Evolutionary conservation across 441 rosid genomes (phyloP).

Genomic region (Pelargonium citronellum): DNA sequence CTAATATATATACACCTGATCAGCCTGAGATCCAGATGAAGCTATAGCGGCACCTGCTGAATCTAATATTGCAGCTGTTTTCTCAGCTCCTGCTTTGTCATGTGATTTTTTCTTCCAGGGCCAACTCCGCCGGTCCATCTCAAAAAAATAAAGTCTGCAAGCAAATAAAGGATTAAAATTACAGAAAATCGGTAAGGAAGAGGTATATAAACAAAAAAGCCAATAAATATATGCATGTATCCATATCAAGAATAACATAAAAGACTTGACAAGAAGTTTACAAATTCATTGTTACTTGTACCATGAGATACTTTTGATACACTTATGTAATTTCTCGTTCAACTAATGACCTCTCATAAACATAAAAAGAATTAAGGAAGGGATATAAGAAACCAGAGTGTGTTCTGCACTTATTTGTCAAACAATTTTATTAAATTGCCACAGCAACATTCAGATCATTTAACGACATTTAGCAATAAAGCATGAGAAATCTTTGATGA

Average conservation of each 20-base stretch:
- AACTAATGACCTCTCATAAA: not conserved
- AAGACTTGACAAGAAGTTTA: not conserved
- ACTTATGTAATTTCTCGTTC: too few species aligned
- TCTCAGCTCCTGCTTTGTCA: constrained; percentile 32
- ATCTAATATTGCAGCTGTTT: constrained; percentile 31
- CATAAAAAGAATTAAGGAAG: not conserved
- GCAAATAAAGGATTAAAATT: constrained; percentile 7
- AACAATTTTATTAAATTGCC: not conserved
- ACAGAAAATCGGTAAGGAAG: not conserved
- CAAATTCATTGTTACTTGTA: too few species aligned
- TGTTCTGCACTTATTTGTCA: not conserved
- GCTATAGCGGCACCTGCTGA: constrained; percentile 34
- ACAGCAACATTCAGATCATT: not conserved
- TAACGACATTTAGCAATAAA: not conserved
- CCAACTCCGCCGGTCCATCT: constrained; percentile 77
- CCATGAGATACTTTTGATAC: too few species aligned
- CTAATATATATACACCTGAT: constrained; percentile 36
- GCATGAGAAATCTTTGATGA: not conserved
- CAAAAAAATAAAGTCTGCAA: constrained; percentile 14
- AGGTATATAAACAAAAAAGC: not conserved
- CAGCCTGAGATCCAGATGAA: constrained; percentile 38
- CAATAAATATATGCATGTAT: not conserved
- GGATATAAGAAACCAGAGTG: not conserved
- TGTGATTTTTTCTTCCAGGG: constrained; percentile 58
- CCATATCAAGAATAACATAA: constrained; percentile 5